Base-by-base conservation (phyloP, 306 rosid species). In the Cucumis hystrix region DNA sequence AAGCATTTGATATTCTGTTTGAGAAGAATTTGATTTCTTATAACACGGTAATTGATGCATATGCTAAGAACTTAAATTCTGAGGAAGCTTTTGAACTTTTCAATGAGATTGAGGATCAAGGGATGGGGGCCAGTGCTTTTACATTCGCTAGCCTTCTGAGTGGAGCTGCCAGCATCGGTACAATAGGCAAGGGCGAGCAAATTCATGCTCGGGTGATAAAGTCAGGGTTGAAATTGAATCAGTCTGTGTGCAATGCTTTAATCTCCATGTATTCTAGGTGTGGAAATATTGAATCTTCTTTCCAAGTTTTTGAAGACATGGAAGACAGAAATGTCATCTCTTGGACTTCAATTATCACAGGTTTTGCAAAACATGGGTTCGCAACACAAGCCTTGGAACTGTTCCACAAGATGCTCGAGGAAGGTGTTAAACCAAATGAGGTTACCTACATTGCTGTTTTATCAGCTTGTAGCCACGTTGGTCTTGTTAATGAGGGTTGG, bases 241-340 rank as follows among this genome's bases (percentile, higher is more conserved):
- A 61, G 51, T 63, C 79, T 67, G 28, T 86, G 52, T 78, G 83
- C 78, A 89, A 87, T 84, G 90, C 91, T 59, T 82, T 87, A 74
- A 84, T 89, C 79, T 86, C 90, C 55, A 86, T 89, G 94, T 89
- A 87, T 80, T 87, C 91, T n/a, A 87, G 85, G 81, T 89, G 91
- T 83, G 90, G 88, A 74, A 75, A 83, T 77, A 82, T 87, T 80
- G 88, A 80, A 83, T 84, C 90, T 82, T 85, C 90, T 76, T 69
- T 84, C 54, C 89, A 79, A 67, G 86, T 83, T 78, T 89, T 89
- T 25, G 60, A 72, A 74, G 80, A 81, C 73, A 87, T 83, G 88
- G 76, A 41, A 49, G 58, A 83, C 75, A 74, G 68, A 69, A 87
- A 89, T 78, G 88, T 89, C 68, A 80, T 89, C 79, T 86, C 91